Evolutionary conservation across 805 yeast genomes (phyloP), one percentile per base, ranked within the genome.

Genomic region (Ogataea pilisensis): DNA sequence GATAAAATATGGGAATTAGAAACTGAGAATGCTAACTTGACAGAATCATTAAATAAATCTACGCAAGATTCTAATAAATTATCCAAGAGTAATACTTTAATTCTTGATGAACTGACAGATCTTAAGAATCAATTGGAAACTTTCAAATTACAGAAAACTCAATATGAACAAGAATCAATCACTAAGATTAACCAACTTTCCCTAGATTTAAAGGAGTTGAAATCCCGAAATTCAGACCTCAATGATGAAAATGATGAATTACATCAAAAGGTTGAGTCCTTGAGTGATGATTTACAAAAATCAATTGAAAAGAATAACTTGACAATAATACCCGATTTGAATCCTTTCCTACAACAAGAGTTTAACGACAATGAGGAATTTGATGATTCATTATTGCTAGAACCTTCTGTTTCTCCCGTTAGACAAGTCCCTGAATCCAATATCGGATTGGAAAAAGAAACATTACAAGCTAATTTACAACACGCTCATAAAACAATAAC

Each of bases 1-100:
- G 87, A 82, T 53, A 65, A 72, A 31, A 78, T 78, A 51, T 78
- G 85, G 82, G 82, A 78, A 49, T 65, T 84, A 39, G 87, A 82
- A 58, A 59, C 76, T 4, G 72, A 72, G 41, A 58, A 44, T 41
- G 63, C 58, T 30, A 50, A 50, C 5, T 57, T 75, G 28, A 70
- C 65, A 24, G 80, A 74, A 21, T 64, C 67, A 20, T 60, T 73
- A 20, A 57, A 60, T 7, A 67, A 66, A 45, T 51, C 73, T 20
- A 61, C 66, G 31, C 48, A 56, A 32, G 67, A 73, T 41, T 65
- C 73, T 38, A 64, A 63, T 28, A 70, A 68, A 43, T 58, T 73
- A 31, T 49, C 55, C 16, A 68, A 65, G 32, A 70, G 68, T n/a
- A 61, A 64, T 29, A 54, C 51, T 8, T 48, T 54, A 4, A 36